Evolutionary conservation across 2,329 filamentous ascomycete species (phyloP).

Genomic region (Penicillium oxalicum): DNA sequence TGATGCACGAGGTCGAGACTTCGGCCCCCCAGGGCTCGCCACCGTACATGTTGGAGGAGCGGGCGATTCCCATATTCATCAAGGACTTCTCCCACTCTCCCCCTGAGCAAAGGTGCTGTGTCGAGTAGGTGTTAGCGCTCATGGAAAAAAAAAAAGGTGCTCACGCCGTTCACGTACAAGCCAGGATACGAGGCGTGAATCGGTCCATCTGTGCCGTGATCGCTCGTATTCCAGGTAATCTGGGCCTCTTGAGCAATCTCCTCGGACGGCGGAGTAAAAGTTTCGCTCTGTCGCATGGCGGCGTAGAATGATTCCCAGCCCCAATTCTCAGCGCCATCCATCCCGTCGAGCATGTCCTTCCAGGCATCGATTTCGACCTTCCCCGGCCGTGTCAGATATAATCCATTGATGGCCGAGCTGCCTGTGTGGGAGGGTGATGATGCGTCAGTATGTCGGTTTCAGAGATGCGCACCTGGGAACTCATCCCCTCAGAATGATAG

Average conservation of each 20-base stretch:
- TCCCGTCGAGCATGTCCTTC: slow-evolving; percentile 27
- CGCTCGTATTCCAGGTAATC: slow-evolving; percentile 21
- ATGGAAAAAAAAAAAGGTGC: background rate
- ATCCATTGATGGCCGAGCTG: slow-evolving; percentile 32
- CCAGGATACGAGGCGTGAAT: slow-evolving; percentile 24
- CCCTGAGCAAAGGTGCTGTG: slow-evolving; percentile 25
- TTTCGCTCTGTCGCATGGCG: slow-evolving; percentile 31
- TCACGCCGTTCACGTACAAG: slow-evolving; percentile 14
- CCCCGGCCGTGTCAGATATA: slow-evolving; percentile 32
- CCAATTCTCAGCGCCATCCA: slow-evolving; percentile 34
- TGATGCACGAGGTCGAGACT: slow-evolving; percentile 31
- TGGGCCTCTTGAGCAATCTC: slow-evolving; percentile 17
- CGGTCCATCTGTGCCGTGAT: slow-evolving; percentile 20
- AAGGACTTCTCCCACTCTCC: slow-evolving; percentile 21
- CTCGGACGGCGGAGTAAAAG: slow-evolving; percentile 17
- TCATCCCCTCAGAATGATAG: no score
- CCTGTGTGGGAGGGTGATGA: slow-evolving; percentile 16
- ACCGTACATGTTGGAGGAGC: slow-evolving; percentile 27
- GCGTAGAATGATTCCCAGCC: slow-evolving; percentile 30
- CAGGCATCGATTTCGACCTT: slow-evolving; percentile 31
- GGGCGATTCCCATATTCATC: slow-evolving; percentile 21
- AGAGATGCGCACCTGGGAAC: background rate
- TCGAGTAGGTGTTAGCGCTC: slow-evolving; percentile 6
- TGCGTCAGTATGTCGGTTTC: background rate
- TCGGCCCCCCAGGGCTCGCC: slow-evolving; percentile 29